A percentile compares a stretch with the other conserved stretches of the same genome.
These are phyloP conservation scores for Wallacemonas sp. DNA, from an alignment of 208 protist genomes.

Conservation along the genomic window DNA sequence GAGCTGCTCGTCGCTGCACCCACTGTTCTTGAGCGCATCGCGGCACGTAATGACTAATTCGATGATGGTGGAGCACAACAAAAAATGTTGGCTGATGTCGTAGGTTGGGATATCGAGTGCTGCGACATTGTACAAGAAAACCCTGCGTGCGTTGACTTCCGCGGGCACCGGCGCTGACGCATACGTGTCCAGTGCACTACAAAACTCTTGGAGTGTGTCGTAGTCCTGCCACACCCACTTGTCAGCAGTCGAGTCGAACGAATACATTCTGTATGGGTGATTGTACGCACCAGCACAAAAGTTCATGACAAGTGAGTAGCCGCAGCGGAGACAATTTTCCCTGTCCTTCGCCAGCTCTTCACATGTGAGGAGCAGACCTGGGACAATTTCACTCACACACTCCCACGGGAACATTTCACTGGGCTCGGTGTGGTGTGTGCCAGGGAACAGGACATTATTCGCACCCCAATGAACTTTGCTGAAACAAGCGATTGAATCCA, in stretches of 20 bases:
- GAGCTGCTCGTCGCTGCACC: background rate
- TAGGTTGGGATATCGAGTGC: conserved; percentile 76
- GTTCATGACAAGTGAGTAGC: conserved; percentile 68
- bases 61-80: conserved; percentile 61
- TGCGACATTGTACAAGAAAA: conserved; percentile 70
- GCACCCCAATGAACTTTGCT: conserved; percentile 38
- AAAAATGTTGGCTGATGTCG: conserved; percentile 69
- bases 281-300: conserved; percentile 56
- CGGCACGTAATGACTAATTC: conserved; percentile 55
- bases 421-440: conserved; percentile 27
- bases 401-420: conserved; percentile 52
- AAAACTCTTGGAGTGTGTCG: conserved; percentile 45
- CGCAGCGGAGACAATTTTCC: conserved; percentile 22
- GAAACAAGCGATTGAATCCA: conserved; percentile 15
- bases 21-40: background rate
- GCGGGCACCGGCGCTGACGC: conserved; percentile 19
- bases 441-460: conserved; percentile 23
- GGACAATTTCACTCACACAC: conserved; percentile 72
- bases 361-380: conserved; percentile 76
- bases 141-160: conserved; percentile 26
- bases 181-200: conserved; percentile 47
- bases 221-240: conserved; percentile 34
- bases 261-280: conserved; percentile 59
- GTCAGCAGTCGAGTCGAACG: conserved; percentile 21
- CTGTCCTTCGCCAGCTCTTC: conserved; percentile 49